Base-by-base conservation (phyloP, 805 yeast species). In the Saccharomycopsis microspora region DNA sequence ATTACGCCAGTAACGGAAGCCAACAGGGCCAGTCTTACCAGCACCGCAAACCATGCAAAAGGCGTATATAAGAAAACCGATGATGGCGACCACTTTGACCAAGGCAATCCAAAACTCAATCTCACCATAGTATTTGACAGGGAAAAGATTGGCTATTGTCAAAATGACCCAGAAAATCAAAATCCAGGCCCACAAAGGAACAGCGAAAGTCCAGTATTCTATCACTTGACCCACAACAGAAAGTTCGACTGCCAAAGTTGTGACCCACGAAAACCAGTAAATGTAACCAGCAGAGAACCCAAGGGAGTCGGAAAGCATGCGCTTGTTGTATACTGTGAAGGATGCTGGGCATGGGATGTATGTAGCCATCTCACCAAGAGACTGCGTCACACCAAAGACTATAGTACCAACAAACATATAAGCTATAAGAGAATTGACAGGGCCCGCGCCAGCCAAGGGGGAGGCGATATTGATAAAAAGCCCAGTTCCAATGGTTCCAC, bases 401-500 rank as follows among this genome's bases (percentile, higher is more conserved):
- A 81, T 61, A 3, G 78, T 59, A 44, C 84, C 83, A 69, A 80
- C 76, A 61, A 78, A 79, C 5, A 76, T 52, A 56, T 76, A 80
- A 1, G 85, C 72, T 43, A 81, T 76, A 32, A 81, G 64, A 3
- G 82, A 62, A 39, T 76, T 74, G 2, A 74, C 86, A 2, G 87
- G 86, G 35, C 87, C 87, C 5, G 82, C 71, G n/a, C 61, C 56
- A 1, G 67, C 56, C 37, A 80, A 61, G 1, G 82, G 76, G 8
- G 69, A 58, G n/a, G 79, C 70, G 44, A 80, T 76, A 55, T 82
- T 78, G 41, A 80, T 74, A 63, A 80, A 78, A 42, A 80, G 66
- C 59, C 85, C 85, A 0, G 85, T 80, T 56, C 85, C 86, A 54
- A 81, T 80, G 36, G 85, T 78, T 51, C 86, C 86, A 51, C 86